These are phyloP conservation scores for Gyromitra esculenta DNA, from an alignment of 2,329 filamentous ascomycete genomes.

Conservation along the genomic window DNA sequence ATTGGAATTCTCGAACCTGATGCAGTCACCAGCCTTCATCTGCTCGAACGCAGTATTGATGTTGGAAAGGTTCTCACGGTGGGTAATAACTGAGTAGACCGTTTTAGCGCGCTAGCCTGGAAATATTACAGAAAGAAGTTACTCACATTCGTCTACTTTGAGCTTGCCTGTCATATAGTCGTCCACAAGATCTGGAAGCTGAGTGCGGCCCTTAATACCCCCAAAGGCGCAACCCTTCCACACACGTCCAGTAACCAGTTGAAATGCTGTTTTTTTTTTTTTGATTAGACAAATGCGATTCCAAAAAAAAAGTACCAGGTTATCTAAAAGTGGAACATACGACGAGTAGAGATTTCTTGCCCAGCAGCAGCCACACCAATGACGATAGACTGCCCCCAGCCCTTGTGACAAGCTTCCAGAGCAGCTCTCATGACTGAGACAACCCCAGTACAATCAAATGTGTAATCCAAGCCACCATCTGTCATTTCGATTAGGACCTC, in stretches of 20 bases:
- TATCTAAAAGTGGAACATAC: constrained; percentile 68
- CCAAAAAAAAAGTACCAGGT: constrained; percentile 40
- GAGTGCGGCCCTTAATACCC: constrained; percentile 95
- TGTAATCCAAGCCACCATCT: constrained; percentile 97
- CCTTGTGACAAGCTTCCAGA: constrained; percentile 98
- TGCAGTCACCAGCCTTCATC: constrained; percentile 97
- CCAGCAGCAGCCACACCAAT: constrained; percentile 97
- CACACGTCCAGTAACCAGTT: constrained; percentile 94
- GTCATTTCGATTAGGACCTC: constrained; percentile 97
- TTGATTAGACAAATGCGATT: constrained; percentile 17
- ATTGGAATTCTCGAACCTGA: constrained; percentile 79
- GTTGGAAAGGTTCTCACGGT: constrained; percentile 80
- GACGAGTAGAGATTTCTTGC: constrained; percentile 92
- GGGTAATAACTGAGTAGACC: constrained; percentile 77
- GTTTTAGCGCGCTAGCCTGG: constrained; percentile 21
- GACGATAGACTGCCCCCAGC: constrained; percentile 97
- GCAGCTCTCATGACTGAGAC: constrained; percentile 95
- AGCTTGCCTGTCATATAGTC: constrained; percentile 90
- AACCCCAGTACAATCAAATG: constrained; percentile 98
- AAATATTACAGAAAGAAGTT: neutral
- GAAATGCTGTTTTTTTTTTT: constrained; percentile 75
- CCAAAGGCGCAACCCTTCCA: constrained; percentile 99
- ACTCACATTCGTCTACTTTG: constrained; percentile 87
- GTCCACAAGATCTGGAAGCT: constrained; percentile 84
- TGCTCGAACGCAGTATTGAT: constrained; percentile 91